Percentiles rank a stretch among this genome's conserved stretches.
phyloP scores from a whole-genome alignment of 352 stramenopile species.

The Pythium coloratum region DNA sequence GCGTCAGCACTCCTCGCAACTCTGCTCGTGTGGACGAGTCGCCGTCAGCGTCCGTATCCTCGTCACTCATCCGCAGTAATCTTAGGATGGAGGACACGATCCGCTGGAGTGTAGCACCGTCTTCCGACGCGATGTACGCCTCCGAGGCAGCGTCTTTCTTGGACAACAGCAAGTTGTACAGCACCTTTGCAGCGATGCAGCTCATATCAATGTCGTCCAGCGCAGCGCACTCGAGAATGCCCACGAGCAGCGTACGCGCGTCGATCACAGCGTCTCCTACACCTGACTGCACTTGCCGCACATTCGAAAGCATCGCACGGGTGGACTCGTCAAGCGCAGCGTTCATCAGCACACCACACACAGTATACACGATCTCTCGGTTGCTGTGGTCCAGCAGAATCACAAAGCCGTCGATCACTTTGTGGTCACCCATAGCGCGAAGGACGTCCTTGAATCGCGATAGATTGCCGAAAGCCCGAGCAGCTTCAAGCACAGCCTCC shows the following conservation, averaged over 20 bases:
- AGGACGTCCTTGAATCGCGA: constrained; percentile 74
- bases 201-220: constrained; percentile 71
- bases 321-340: constrained; percentile 51
- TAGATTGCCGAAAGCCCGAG: constrained; percentile 86
- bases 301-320: constrained; percentile 35
- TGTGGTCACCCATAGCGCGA: constrained; percentile 42
- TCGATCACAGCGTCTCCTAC: constrained; percentile 32
- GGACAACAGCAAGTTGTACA: constrained; percentile 79
- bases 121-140: neutral
- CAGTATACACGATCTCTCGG: constrained; percentile 77
- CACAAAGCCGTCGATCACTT: constrained; percentile 70
- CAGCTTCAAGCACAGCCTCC: constrained; percentile 80
- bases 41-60: constrained; percentile 18
- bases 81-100: constrained; percentile 36
- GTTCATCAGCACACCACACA: constrained; percentile 87
- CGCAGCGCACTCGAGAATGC: constrained; percentile 55
- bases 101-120: constrained; percentile 25
- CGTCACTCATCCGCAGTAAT: constrained; percentile 25
- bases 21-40: constrained; percentile 25
- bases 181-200: constrained; percentile 74
- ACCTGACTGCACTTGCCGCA: constrained; percentile 22
- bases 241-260: constrained; percentile 42
- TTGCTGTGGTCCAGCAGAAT: constrained; percentile 77
- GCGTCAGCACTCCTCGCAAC: constrained; percentile 42
- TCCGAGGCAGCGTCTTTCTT: constrained; percentile 13